phyloP scores from a whole-genome alignment of 106 monocot species.

The Dendrobium catenatum region DNA sequence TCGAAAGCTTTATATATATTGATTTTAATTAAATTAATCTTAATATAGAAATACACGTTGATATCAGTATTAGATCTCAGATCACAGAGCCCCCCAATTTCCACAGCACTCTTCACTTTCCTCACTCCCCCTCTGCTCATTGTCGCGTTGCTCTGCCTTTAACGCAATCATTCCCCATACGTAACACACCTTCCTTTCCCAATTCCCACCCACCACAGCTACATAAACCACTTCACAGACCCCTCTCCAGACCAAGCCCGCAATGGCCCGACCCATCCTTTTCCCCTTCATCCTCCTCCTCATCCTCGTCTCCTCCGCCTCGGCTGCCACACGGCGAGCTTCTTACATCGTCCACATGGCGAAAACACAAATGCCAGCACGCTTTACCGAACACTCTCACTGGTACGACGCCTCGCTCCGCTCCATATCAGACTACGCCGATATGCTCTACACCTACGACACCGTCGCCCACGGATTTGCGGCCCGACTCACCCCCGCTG shows the following conservation, averaged over 20 bases:
- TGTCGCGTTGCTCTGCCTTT: background rate
- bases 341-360: constrained; percentile 90
- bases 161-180: constrained; percentile 6
- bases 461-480: constrained; percentile 82
- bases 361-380: constrained; percentile 55
- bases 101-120: too few species aligned
- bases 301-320: background rate
- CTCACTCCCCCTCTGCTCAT: too few species aligned
- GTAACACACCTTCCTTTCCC: background rate
- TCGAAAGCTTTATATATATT: too few species aligned
- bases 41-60: too few species aligned
- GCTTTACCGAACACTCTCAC: constrained; percentile 47
- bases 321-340: constrained; percentile 6
- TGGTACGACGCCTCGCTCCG: constrained; percentile 87
- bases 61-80: too few species aligned
- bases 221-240: background rate
- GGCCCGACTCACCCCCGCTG: constrained; percentile 47
- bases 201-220: background rate
- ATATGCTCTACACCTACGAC: constrained; percentile 68
- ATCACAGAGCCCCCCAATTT: too few species aligned
- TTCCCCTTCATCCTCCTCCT: background rate
- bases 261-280: background rate
- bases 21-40: too few species aligned
- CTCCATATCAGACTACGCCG: constrained; percentile 65
- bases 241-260: background rate